Percentiles rank a stretch among this genome's conserved stretches.
Evolutionary conservation across 2,329 filamentous ascomycete species (phyloP).

Genomic region (Colletotrichum ledebouriae): DNA sequence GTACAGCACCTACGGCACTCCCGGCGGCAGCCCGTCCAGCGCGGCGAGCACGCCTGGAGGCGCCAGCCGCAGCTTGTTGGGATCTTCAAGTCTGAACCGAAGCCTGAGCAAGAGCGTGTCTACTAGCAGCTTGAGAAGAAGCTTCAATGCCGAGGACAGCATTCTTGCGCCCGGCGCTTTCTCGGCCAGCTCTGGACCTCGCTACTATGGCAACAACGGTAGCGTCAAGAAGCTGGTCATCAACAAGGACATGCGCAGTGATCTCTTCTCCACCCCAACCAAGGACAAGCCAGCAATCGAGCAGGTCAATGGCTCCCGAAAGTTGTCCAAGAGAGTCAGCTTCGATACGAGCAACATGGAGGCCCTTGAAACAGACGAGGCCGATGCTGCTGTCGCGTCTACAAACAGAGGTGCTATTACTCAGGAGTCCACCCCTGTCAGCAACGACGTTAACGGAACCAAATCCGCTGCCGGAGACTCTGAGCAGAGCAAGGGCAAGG

Average conservation of each 20-base stretch:
- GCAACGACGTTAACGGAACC: conserved; percentile 35
- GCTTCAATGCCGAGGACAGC: conserved; percentile 86
- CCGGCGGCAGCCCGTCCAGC: conserved; percentile 76
- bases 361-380: conserved; percentile 31
- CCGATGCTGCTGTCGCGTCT: conserved; percentile 21
- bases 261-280: conserved; percentile 73
- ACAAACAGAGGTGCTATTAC: conserved; percentile 12
- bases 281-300: conserved; percentile 63
- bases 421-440: conserved; percentile 18
- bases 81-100: conserved; percentile 74
- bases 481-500: conserved; percentile 80
- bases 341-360: conserved; percentile 79
- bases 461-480: conserved; percentile 64
- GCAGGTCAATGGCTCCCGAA: conserved; percentile 60
- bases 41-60: conserved; percentile 77
- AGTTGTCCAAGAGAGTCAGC: conserved; percentile 88
- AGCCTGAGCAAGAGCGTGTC: conserved; percentile 90
- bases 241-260: conserved; percentile 85
- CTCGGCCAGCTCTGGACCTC: conserved; percentile 74
- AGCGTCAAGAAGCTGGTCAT: conserved; percentile 93
- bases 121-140: conserved; percentile 85
- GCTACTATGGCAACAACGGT: conserved; percentile 75
- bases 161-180: conserved; percentile 89
- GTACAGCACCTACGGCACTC: conserved; percentile 91
- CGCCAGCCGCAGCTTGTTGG: conserved; percentile 74